Conservation (phyloP, 139 green algal species). For the Monoraphidium neglectum region DNA sequence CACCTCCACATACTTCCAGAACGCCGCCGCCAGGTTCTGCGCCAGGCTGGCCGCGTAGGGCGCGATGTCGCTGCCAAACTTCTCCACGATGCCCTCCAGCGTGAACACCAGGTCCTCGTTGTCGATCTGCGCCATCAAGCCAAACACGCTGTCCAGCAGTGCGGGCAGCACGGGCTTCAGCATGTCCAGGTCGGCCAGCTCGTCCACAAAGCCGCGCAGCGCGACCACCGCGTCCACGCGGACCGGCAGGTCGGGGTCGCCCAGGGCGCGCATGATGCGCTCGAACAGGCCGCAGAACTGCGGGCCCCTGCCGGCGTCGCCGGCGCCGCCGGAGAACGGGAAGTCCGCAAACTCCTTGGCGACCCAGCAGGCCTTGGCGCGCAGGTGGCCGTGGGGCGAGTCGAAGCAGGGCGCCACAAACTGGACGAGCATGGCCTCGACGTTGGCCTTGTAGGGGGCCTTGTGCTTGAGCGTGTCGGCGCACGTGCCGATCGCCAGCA, state of each 20-base stretch:
- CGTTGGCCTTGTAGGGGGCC: constrained; percentile 80
- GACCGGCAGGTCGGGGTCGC: constrained; percentile 90
- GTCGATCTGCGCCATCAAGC: constrained; percentile 91
- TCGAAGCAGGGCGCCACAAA: constrained; percentile 80
- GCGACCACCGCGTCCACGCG: constrained; percentile 82
- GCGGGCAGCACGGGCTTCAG: constrained; percentile 82
- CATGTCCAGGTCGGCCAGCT: constrained; percentile 64
- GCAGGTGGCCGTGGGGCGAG: constrained; percentile 74
- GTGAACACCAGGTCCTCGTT: constrained; percentile 93
- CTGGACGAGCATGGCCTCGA: constrained; percentile 85
- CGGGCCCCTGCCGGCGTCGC: constrained; percentile 37
- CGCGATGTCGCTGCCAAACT: constrained; percentile 91
- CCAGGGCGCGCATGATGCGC: constrained; percentile 53
- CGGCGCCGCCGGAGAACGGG: constrained; percentile 55
- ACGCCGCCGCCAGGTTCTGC: constrained; percentile 72
- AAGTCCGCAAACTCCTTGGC: constrained; percentile 80
- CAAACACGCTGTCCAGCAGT: constrained; percentile 89
- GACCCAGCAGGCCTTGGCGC: constrained; percentile 93
- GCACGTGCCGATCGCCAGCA: constrained; percentile 87
- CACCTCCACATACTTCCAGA: constrained; percentile 53
- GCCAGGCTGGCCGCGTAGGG: constrained; percentile 84
- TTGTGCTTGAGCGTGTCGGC: constrained; percentile 77
- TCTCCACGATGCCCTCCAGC: constrained; percentile 95
- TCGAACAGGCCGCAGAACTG: constrained; percentile 80
- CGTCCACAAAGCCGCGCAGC: constrained; percentile 89